Conservation (phyloP, 73 alveolate genomes). For the Stentor roeselii region DNA sequence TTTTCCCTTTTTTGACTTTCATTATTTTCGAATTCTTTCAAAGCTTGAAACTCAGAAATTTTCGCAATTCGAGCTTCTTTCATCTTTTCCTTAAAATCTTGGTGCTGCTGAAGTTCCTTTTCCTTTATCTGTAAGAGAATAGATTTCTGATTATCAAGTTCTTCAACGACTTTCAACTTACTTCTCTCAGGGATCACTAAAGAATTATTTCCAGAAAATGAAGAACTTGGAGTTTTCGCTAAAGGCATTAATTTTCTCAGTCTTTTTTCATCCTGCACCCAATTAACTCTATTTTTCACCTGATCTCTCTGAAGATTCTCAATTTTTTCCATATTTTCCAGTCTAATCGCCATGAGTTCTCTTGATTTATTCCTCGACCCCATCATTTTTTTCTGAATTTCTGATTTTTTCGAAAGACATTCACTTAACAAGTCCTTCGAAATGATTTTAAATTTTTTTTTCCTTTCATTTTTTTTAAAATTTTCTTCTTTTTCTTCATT, state of each 20-base stretch:
- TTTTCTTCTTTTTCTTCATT: background rate
- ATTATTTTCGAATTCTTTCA: background rate
- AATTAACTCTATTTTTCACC: background rate
- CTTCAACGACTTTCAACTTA: too few relatives aligned
- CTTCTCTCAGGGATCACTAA: too few relatives aligned
- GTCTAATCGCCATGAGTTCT: background rate
- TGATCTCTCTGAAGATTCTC: background rate
- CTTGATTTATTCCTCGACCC: background rate
- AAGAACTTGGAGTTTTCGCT: too few relatives aligned
- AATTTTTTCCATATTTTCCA: background rate
- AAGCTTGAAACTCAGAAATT: background rate
- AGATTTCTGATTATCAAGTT: too few relatives aligned
- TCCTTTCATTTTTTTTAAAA: background rate
- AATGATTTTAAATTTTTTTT: too few relatives aligned
- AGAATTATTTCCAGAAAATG: too few relatives aligned
- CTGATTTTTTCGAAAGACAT: background rate
- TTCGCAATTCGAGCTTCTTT: background rate
- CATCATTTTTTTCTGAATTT: background rate
- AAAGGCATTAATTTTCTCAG: background rate
- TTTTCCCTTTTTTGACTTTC: too few relatives aligned
- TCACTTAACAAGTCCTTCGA: background rate
- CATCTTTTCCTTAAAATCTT: background rate
- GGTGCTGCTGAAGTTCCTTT: background rate
- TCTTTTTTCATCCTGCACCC: background rate
- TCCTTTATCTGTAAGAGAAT: too few relatives aligned